Evolutionary conservation across 176 grass and related monocot species (phyloP), one percentile per base, ranked within the genome.

Genomic region (Musa acuminata): DNA sequence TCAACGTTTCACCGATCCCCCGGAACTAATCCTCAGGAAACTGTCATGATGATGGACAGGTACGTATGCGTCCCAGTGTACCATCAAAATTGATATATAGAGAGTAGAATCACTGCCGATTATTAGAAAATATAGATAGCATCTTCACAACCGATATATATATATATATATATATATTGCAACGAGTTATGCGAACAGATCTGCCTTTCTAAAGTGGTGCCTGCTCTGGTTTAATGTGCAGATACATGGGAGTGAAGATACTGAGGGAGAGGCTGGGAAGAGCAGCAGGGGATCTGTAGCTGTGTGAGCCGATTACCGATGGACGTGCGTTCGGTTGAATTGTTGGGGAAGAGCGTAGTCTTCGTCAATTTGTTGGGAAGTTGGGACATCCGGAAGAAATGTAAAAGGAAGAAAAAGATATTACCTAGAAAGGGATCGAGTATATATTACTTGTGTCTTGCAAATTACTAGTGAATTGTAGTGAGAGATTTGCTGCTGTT

Each of bases 41-140:
- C 88, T 3, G 88, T 96, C 58, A 80, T 96, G 92, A 96, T 96
- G 92, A 86, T 96, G 92, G 92, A 88, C 69, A 91, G 92, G 92
- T 91, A 84, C 0, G 72, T 65, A 74, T 64, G 21, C 35, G 24
- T 25, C 0, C 24, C 24, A 25, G n/a, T n/a, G n/a, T n/a, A n/a
- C n/a, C n/a, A n/a, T n/a, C n/a, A n/a, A n/a, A n/a, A n/a, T n/a
- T n/a, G n/a, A n/a, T n/a, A n/a, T n/a, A n/a, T n/a, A n/a, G n/a
- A n/a, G n/a, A n/a, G n/a, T 25, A 27, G 26, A 27, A 2, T 27
- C 26, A 27, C 26, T 27, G 26, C 26, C 26, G 26, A 27, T 27
- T 1, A 27, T 2, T 27, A 27, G 26, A 27, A 1, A 27, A 27
- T 27, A 27, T 26, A 26, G 26, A 1, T 26, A 26, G 26, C 1